Conservation (phyloP, 306 rosid genomes). For the Cucumis hystrix region DNA sequence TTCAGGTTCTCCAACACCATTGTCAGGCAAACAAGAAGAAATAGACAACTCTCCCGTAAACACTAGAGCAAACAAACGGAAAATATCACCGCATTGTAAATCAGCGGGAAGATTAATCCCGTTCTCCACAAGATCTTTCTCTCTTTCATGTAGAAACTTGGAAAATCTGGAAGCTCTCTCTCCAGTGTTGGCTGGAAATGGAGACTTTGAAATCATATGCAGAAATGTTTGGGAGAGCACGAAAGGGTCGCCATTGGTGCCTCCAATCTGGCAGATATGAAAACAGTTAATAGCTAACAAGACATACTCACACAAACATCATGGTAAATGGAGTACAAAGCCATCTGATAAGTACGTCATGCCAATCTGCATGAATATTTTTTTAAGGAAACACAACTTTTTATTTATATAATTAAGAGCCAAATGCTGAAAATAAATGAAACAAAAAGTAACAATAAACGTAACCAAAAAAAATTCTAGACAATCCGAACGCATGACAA, state of each 20-base stretch:
- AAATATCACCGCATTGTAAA: conserved; percentile 74
- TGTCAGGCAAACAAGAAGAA: conserved; percentile 56
- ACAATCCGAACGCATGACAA: too few relatives aligned
- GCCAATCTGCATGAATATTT: not conserved
- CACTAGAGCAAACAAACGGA: conserved; percentile 73
- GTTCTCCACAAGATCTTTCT: conserved; percentile 39
- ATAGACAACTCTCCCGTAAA: conserved; percentile 64
- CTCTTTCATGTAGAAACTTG: conserved; percentile 50
- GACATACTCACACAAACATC: conserved; percentile 1
- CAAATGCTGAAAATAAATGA: too few relatives aligned
- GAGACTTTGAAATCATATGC: conserved; percentile 60
- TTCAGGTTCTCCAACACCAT: conserved; percentile 85
- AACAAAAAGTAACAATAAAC: too few relatives aligned
- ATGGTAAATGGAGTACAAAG: not conserved
- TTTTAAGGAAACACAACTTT: too few relatives aligned
- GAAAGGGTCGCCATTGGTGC: conserved; percentile 44
- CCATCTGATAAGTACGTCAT: too few relatives aligned
- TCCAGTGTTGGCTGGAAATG: conserved; percentile 68
- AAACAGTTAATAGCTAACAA: not conserved
- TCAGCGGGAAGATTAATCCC: conserved; percentile 50
- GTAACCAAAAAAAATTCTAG: too few relatives aligned
- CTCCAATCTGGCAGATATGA: conserved; percentile 58
- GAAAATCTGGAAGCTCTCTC: conserved; percentile 53
- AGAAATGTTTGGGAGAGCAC: conserved; percentile 70
- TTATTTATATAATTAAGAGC: too few relatives aligned